Evolutionary conservation across 805 yeast species (phyloP).

Genomic region (Vanderwaltozyma yarrowii): DNA sequence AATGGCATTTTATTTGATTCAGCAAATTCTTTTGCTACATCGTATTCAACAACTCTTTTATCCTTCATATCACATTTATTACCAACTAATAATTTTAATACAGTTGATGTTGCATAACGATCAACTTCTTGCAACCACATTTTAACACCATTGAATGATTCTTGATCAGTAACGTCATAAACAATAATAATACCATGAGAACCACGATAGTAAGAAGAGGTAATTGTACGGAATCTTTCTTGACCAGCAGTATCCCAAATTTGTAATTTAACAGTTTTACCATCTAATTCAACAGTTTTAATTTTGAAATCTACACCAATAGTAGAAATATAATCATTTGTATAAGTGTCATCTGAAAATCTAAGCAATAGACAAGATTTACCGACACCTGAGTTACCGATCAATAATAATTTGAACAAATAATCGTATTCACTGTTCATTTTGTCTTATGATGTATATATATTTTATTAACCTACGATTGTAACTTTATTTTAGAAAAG

Average conservation of each 20-base stretch:
- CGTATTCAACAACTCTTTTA: conserved; percentile 90
- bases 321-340: conserved; percentile 93
- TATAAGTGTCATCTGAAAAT: conserved; percentile 95
- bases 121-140: conserved; percentile 99
- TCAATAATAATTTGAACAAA: conserved; percentile 84
- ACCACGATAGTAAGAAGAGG: conserved; percentile 95
- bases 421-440: conserved; percentile 97
- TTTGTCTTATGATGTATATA: background rate
- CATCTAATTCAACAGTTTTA: conserved; percentile 87
- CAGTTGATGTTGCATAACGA: conserved; percentile 96
- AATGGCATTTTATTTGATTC: conserved; percentile 86
- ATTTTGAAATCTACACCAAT: conserved; percentile 94
- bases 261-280: conserved; percentile 93
- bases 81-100: conserved; percentile 90
- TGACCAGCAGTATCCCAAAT: conserved; percentile 99
- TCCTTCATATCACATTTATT: conserved; percentile 92
- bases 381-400: conserved; percentile 98
- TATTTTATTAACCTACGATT: no score
- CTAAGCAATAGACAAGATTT: conserved; percentile 90
- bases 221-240: conserved; percentile 95
- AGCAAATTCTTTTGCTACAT: conserved; percentile 95
- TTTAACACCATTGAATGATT: conserved; percentile 89
- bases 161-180: conserved; percentile 96
- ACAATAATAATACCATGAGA: conserved; percentile 98
- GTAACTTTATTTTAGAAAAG: background rate